A percentile compares a stretch with the other conserved stretches of the same genome.
Conservation (phyloP, 2,329 filamentous ascomycete species). For the Fusarium setosum region DNA sequence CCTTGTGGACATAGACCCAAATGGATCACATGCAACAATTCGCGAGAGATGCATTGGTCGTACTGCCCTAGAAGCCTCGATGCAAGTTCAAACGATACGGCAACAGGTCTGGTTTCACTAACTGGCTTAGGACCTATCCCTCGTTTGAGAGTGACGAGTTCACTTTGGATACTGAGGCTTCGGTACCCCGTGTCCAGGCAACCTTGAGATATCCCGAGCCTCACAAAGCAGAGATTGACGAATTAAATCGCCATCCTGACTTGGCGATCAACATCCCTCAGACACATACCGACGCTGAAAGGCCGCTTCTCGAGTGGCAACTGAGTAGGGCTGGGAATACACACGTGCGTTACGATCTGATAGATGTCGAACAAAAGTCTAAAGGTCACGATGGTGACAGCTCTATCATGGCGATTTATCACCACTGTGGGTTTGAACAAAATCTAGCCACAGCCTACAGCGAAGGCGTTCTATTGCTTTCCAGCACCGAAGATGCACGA, state of each 20-base stretch:
- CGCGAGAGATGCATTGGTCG: not conserved
- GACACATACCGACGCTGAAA: no score
- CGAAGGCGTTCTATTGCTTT: constrained; percentile 3
- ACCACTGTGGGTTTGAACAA: constrained; percentile 14
- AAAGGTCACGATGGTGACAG: fast-evolving
- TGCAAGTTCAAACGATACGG: constrained; percentile 27
- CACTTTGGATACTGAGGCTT: not conserved
- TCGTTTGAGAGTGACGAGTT: not conserved
- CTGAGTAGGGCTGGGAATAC: not conserved
- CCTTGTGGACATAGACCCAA: not conserved
- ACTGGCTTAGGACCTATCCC: not conserved
- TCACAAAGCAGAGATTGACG: not conserved
- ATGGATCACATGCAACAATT: not conserved
- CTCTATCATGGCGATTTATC: constrained; percentile 3
- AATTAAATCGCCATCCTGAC: not conserved
- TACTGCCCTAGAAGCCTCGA: not conserved
- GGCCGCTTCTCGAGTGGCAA: not conserved
- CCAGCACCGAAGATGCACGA: fast-evolving
- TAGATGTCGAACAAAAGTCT: not conserved
- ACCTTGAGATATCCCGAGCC: not conserved
- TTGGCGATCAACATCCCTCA: not conserved
- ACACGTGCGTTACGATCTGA: constrained; percentile 12
- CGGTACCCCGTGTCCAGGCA: not conserved
- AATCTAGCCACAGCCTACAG: not conserved
- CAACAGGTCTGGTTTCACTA: not conserved